Evolutionary conservation across 495 filamentous ascomycete genomes (phyloP), one percentile per base, ranked within the genome.

Genomic region (Bacidia gigantensis): DNA sequence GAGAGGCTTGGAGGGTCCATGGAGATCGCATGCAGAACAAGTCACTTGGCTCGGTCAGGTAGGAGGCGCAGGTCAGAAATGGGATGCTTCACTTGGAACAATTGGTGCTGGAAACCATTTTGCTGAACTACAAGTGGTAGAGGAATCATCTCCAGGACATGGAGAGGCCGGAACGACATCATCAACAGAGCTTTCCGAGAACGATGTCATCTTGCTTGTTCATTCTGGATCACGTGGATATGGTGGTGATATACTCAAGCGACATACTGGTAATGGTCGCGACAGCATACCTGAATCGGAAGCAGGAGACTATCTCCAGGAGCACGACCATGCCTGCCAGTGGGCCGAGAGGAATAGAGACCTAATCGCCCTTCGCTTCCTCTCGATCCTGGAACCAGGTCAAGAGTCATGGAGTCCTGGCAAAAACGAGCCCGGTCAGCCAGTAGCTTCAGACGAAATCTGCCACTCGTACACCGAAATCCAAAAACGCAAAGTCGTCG

Each of bases 41-140:
- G 55, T 53, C 12, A 39, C 46, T 21, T 70, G 67, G 67, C 57
- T 69, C 17, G 42, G 14, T 7, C 32, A 42, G 12, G 57, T 32
- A 5, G 41, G 21, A 22, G 53, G 56, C 9, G 54, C 58, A 25
- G 61, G 64, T 3, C 40, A 49, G 22, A 51, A 62, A 20, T 69
- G 61, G 62, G 65, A 70, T 48, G 41, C 26, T 18, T 47, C 48
- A 1, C 56, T 69, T 1, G 67, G 67, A n/a, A 70, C 67, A 14
- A 67, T 69, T 18, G 67, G 67, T 3, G 62, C 65, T 17, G 65
- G 65, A 2, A 69, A 69, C 47, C 67, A 68, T 32, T 68, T 69
- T 9, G 64, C 61, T 2, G 61, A 67, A 24, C 24, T 67, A 23
- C 64, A 67, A 48, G 44, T 60, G 1, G 53, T 67, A 10, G 64